phyloP scores from a whole-genome alignment of 176 grass and related monocot genomes.

The Carex kokanica region DNA sequence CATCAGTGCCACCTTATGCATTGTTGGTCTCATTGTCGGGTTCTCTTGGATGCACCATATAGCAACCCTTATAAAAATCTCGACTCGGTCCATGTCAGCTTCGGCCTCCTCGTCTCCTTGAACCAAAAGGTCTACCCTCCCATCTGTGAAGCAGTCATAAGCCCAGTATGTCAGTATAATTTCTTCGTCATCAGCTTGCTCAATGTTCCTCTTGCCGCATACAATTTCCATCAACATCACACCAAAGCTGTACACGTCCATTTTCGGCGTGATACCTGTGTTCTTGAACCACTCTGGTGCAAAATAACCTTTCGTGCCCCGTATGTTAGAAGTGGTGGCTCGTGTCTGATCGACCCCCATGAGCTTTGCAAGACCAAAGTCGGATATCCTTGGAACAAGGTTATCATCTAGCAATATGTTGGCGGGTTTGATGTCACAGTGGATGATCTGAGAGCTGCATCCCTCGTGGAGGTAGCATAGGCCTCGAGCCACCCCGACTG shows the following conservation, averaged over 20 bases:
- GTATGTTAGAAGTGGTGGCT: conserved; percentile 17
- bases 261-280: conserved; percentile 27
- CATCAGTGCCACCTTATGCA: conserved; percentile 32
- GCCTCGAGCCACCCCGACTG: conserved; percentile 26
- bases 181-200: conserved; percentile 9
- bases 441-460: conserved; percentile 42
- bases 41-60: conserved; percentile 43
- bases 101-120: conserved; percentile 27
- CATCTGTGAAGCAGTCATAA: conserved; percentile 20
- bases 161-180: conserved; percentile 35
- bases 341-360: conserved; percentile 30
- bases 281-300: conserved; percentile 42
- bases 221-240: conserved; percentile 42
- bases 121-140: conserved; percentile 28
- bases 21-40: conserved; percentile 23
- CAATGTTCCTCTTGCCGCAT: conserved; percentile 20
- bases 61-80: conserved; percentile 22
- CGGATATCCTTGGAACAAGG: not conserved
- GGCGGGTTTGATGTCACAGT: conserved; percentile 46
- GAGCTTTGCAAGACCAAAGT: conserved; percentile 35
- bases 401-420: conserved; percentile 39
- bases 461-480: conserved; percentile 37
- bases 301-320: conserved; percentile 24
- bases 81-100: conserved; percentile 19
- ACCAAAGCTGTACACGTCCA: conserved; percentile 40